Conservation (phyloP, 2,329 filamentous ascomycete genomes). For the Diaporthe citri region DNA sequence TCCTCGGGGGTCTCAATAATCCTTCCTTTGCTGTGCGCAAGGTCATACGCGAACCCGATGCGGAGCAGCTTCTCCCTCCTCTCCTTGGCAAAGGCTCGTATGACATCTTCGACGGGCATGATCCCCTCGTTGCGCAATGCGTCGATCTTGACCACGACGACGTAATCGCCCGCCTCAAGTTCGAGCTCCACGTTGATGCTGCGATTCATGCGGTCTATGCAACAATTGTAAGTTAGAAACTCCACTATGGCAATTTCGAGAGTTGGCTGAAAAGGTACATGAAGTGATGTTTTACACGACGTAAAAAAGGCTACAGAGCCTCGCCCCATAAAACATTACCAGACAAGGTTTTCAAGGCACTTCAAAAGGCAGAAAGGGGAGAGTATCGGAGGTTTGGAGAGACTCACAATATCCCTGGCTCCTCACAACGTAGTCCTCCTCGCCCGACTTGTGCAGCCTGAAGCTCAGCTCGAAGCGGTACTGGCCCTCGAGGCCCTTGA, state of each 20-base stretch:
- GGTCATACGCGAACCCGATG: conserved; percentile 69
- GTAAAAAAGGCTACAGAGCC: too few relatives aligned
- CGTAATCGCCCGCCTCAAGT: conserved; percentile 68
- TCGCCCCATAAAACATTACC: neutral
- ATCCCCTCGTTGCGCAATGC: conserved; percentile 59
- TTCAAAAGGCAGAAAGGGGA: neutral
- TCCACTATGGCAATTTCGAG: too few relatives aligned
- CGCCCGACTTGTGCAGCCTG: conserved; percentile 58
- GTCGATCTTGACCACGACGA: conserved; percentile 68
- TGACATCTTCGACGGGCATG: conserved; percentile 67
- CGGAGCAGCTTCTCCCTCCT: conserved; percentile 71
- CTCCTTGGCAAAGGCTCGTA: conserved; percentile 62
- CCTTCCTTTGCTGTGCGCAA: conserved; percentile 71
- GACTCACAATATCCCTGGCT: conserved; percentile 65
- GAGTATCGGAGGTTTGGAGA: accelerated
- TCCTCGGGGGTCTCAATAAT: conserved; percentile 63
- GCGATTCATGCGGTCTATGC: conserved; percentile 63
- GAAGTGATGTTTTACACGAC: neutral
- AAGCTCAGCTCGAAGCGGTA: conserved; percentile 60
- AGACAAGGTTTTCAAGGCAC: neutral
- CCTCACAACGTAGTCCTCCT: conserved; percentile 71
- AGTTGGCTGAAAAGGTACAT: too few relatives aligned
- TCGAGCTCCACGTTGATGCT: conserved; percentile 71
- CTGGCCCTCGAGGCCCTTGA: conserved; percentile 70
- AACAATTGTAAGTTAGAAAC: neutral